Evolutionary conservation across 305 asterid species (phyloP).

Genomic region (Plantago coronopus): DNA sequence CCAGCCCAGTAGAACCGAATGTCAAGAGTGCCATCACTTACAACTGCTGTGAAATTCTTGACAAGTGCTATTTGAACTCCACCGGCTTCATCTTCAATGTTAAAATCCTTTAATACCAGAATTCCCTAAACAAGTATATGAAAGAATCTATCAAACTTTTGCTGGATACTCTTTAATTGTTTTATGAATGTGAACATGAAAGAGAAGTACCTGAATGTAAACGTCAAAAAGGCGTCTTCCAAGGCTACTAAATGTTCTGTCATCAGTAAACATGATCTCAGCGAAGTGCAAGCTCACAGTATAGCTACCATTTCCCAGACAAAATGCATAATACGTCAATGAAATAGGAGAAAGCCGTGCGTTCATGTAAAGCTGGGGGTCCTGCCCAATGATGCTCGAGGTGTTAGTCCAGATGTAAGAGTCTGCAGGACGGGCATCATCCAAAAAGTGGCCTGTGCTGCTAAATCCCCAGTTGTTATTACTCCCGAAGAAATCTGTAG

Average conservation of each 20-base stretch:
- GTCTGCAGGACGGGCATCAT: conserved; percentile 9
- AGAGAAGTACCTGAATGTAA: conserved; percentile 37
- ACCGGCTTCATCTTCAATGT: conserved; percentile 30
- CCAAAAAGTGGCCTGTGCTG: conserved; percentile 24
- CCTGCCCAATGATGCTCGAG: conserved; percentile 25
- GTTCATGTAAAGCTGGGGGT: conserved; percentile 27
- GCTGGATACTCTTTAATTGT: too few species aligned
- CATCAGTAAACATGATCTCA: conserved; percentile 37
- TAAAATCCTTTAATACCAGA: conserved; percentile 47
- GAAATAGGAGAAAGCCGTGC: conserved; percentile 46
- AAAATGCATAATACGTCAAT: conserved; percentile 38
- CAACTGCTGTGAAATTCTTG: conserved; percentile 34
- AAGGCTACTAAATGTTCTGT: conserved; percentile 33
- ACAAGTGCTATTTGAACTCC: conserved; percentile 33
- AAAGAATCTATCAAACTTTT: neutral
- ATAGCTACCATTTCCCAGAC: conserved; percentile 41
- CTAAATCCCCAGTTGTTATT: conserved; percentile 21
- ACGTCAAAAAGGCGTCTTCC: conserved; percentile 49
- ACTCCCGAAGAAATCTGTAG: neutral
- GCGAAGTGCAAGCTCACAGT: conserved; percentile 43
- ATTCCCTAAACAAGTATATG: conserved; percentile 38
- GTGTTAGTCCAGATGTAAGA: conserved; percentile 15
- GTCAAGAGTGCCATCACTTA: conserved; percentile 41
- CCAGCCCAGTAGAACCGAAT: conserved; percentile 72
- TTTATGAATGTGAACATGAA: neutral